phyloP scores from a whole-genome alignment of 176 grass and related monocot genomes.

The Panicum miliaceum region DNA sequence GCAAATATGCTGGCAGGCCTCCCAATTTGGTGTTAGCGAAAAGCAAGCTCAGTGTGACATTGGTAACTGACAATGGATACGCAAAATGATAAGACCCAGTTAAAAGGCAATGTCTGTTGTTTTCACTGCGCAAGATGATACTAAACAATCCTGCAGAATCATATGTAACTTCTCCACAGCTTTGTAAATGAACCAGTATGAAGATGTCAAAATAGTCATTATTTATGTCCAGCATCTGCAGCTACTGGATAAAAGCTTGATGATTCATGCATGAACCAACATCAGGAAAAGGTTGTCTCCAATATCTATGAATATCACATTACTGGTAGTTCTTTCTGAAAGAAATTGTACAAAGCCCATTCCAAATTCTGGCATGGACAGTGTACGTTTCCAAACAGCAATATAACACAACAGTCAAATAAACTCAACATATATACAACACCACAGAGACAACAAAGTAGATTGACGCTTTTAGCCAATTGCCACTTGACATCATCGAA shows the following conservation, averaged over 20 bases:
- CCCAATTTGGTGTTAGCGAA: background rate
- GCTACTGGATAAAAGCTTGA: background rate
- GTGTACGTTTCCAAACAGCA: background rate
- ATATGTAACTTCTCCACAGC: background rate
- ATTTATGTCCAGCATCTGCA: background rate
- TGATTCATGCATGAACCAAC: background rate
- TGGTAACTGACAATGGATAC: background rate
- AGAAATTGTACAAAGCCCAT: background rate
- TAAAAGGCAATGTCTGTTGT: background rate
- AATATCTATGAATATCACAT: background rate
- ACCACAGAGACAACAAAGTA: background rate
- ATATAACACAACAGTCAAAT: background rate
- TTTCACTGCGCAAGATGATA: too few species aligned
- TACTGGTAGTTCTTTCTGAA: background rate
- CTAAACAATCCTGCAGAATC: background rate
- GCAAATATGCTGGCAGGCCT: background rate
- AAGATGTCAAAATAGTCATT: constrained; percentile 10
- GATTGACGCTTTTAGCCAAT: background rate
- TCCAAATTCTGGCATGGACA: background rate
- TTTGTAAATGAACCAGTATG: background rate
- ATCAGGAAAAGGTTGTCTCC: background rate
- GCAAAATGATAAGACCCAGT: background rate
- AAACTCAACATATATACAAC: constrained; percentile 15
- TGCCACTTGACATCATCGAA: constrained; percentile 35
- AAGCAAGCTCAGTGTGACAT: background rate